A percentile compares a stretch with the other conserved stretches of the same genome.
These are phyloP conservation scores for Malassezia caprae DNA, from an alignment of 1,284 basidiomycete species.

Conservation along the genomic window DNA sequence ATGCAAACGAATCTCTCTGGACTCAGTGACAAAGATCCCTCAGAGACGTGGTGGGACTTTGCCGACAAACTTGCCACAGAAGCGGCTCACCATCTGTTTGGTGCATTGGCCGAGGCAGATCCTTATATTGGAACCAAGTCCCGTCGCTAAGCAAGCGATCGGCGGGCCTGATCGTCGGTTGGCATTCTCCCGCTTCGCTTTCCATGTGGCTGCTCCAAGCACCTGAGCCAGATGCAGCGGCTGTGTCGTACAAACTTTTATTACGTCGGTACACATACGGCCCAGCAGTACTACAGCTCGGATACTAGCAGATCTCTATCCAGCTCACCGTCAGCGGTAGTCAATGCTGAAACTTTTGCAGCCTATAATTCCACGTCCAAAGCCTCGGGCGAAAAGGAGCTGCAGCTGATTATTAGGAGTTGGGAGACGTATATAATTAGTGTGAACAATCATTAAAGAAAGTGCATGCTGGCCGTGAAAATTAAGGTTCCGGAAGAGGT, in stretches of 20 bases:
- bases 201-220: not conserved
- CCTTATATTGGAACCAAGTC: not conserved
- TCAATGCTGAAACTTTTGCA: conserved; percentile 60
- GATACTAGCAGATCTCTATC: conserved; percentile 36
- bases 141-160: not conserved
- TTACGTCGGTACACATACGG: not conserved
- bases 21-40: not conserved
- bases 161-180: not conserved
- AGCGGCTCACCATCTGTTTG: not conserved
- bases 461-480: conserved; percentile 31
- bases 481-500: not conserved
- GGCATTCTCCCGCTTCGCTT: not conserved
- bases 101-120: not conserved
- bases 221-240: not conserved
- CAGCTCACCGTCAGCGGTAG: conserved; percentile 33
- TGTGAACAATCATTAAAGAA: conserved; percentile 71
- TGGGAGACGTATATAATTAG: not conserved
- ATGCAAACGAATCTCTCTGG: not conserved
- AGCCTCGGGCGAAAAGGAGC: not conserved
- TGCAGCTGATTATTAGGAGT: not conserved
- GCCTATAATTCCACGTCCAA: conserved; percentile 49
- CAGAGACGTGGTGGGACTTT: not conserved
- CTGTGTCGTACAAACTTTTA: not conserved
- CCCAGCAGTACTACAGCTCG: conserved; percentile 7
- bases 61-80: not conserved